These are phyloP conservation scores for Torrubiellomyces zombiae DNA, from an alignment of 2,329 filamentous ascomycete genomes.

Conservation along the genomic window DNA sequence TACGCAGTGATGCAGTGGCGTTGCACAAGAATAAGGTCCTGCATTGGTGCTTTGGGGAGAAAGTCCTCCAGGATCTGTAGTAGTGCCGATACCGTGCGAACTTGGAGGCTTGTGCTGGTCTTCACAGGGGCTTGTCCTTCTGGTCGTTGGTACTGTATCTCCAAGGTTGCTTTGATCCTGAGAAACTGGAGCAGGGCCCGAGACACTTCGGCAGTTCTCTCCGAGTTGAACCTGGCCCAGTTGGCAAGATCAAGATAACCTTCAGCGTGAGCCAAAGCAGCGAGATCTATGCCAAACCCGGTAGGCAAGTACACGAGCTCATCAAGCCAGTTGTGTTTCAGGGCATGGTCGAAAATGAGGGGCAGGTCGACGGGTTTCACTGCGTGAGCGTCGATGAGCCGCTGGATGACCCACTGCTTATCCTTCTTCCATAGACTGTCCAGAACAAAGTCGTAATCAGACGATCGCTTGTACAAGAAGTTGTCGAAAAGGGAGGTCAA, in stretches of 20 bases:
- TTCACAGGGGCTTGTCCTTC: slow-evolving; percentile 38
- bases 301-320: slow-evolving; percentile 63
- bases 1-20: slow-evolving; percentile 83
- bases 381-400: slow-evolving; percentile 69
- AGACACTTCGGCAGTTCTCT: slow-evolving; percentile 51
- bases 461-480: slow-evolving; percentile 63
- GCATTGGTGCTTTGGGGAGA: slow-evolving; percentile 36
- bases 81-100: slow-evolving; percentile 71
- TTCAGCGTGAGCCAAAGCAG: slow-evolving; percentile 68
- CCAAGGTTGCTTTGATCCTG: slow-evolving; percentile 67
- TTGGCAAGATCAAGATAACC: slow-evolving; percentile 63
- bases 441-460: slow-evolving; percentile 73
- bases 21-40: slow-evolving; percentile 67
- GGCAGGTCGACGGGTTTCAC: slow-evolving; percentile 40
- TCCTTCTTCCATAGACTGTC: slow-evolving; percentile 87
- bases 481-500: slow-evolving; percentile 64
- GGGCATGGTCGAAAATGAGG: slow-evolving; percentile 42
- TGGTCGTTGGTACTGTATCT: slow-evolving; percentile 55
- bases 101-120: slow-evolving; percentile 58
- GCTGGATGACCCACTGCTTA: slow-evolving; percentile 66
- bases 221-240: slow-evolving; percentile 60
- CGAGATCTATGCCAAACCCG: slow-evolving; percentile 75
- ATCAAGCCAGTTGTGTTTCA: slow-evolving; percentile 71
- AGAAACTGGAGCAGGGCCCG: slow-evolving; percentile 64
- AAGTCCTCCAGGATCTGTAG: slow-evolving; percentile 65